Evolutionary conservation across 345 rosid species (phyloP).

Genomic region (Dovyalis caffra): DNA sequence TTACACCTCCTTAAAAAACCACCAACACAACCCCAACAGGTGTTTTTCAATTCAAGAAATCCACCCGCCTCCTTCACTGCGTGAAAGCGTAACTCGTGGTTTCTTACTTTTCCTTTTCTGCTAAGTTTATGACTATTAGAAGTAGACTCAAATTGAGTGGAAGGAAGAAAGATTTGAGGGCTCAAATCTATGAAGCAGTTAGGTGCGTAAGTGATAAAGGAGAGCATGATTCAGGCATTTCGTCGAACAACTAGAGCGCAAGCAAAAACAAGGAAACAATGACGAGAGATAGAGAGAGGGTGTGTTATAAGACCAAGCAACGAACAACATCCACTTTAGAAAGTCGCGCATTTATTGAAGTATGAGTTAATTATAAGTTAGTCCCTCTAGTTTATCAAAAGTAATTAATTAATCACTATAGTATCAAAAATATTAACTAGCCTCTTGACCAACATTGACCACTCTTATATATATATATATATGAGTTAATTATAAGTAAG

Average conservation of each 20-base stretch:
- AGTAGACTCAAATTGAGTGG: constrained; percentile 14
- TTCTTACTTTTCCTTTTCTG: background rate
- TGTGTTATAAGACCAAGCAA: constrained; percentile 37
- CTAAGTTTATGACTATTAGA: background rate
- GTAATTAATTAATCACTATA: background rate
- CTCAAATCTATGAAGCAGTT: constrained; percentile 29
- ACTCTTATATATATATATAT: no score
- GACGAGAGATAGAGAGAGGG: background rate
- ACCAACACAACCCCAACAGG: constrained; percentile 31
- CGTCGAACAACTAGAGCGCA: constrained; percentile 47
- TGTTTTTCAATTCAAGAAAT: constrained; percentile 31
- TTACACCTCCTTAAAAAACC: constrained; percentile 49
- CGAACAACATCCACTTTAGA: constrained; percentile 54
- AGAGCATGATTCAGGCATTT: constrained; percentile 92
- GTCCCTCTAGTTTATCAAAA: background rate
- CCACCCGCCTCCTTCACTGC: constrained; percentile 26
- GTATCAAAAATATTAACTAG: background rate
- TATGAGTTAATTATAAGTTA: background rate
- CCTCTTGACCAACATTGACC: background rate
- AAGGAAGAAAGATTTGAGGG: constrained; percentile 18
- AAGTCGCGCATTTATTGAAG: constrained; percentile 15
- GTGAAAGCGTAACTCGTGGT: constrained; percentile 10
- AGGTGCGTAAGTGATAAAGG: constrained; percentile 37
- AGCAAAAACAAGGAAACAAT: background rate
- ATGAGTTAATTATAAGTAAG: no score